Evolutionary conservation across 2,329 filamentous ascomycete species (phyloP).

Genomic region (Colletotrichum lentis): DNA sequence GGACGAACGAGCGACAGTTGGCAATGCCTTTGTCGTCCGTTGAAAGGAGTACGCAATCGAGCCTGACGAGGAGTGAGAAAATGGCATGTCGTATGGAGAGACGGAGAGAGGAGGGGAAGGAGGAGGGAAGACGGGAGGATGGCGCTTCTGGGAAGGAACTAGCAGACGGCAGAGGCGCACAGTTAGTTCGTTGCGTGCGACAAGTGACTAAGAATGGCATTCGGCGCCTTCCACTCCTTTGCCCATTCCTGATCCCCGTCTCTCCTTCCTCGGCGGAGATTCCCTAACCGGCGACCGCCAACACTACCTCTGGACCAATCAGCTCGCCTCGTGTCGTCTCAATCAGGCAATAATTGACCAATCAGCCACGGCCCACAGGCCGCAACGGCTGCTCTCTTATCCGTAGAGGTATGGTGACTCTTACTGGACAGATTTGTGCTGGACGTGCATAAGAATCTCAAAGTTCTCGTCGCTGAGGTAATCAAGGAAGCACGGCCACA

Average conservation of each 20-base stretch:
- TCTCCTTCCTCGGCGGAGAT: constrained; percentile 29
- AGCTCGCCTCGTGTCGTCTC: constrained; percentile 18
- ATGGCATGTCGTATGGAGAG: neutral
- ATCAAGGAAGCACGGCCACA: too few relatives aligned
- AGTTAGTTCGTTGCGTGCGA: neutral
- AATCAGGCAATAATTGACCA: constrained; percentile 32
- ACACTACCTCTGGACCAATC: constrained; percentile 12
- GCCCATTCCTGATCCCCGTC: neutral
- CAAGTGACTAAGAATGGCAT: constrained; percentile 1
- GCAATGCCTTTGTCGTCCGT: constrained; percentile 6
- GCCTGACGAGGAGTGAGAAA: neutral
- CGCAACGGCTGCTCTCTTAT: neutral
- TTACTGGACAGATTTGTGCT: too few relatives aligned
- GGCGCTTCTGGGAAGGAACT: neutral
- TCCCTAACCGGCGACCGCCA: constrained; percentile 28
- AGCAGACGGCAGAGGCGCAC: neutral
- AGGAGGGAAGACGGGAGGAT: neutral
- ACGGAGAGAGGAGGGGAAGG: neutral
- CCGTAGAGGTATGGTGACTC: too few relatives aligned
- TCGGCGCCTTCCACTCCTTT: neutral
- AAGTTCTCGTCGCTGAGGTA: too few relatives aligned
- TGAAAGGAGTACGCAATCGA: too few relatives aligned
- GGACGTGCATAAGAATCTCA: too few relatives aligned
- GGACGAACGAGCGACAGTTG: neutral
- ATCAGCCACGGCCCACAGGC: constrained; percentile 31